Evolutionary conservation across 768 basidiomycete species (phyloP).

Genomic region (Kwoniella europaea): DNA sequence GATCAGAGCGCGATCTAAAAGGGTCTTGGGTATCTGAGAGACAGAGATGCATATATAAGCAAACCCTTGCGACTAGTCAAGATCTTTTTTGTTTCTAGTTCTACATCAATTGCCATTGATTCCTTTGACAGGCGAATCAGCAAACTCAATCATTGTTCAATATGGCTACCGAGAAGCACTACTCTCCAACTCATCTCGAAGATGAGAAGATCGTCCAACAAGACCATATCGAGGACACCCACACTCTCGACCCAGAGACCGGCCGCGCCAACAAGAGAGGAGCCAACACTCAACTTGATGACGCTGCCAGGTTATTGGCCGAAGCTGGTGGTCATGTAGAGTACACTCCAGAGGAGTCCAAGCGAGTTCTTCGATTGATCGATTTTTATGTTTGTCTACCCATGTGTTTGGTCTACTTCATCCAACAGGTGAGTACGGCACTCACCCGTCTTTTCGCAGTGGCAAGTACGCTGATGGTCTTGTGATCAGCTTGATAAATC

Average conservation of each 20-base stretch:
- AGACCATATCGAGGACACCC: slow-evolving; percentile 25
- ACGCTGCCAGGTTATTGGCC: slow-evolving; percentile 29
- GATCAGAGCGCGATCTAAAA: not conserved
- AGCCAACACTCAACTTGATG: slow-evolving; percentile 36
- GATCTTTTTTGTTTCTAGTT: not conserved
- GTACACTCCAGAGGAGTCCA: slow-evolving; percentile 33
- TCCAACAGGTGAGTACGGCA: slow-evolving; percentile 33
- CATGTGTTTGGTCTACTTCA: slow-evolving; percentile 40
- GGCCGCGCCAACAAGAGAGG: slow-evolving; percentile 6
- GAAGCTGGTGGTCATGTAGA: slow-evolving; percentile 38
- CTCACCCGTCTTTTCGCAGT: not conserved
- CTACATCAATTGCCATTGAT: not conserved
- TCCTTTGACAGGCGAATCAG: not conserved
- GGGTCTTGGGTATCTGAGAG: not conserved
- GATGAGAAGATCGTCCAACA: slow-evolving; percentile 20
- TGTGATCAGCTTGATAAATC: slow-evolving; percentile 55
- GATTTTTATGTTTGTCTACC: slow-evolving; percentile 38
- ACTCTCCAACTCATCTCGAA: slow-evolving; percentile 17
- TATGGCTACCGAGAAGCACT: slow-evolving; percentile 7
- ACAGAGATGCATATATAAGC: not conserved
- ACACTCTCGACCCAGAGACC: slow-evolving; percentile 15
- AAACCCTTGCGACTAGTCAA: not conserved
- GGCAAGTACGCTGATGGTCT: not conserved
- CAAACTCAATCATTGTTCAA: not conserved
- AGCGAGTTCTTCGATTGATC: slow-evolving; percentile 42